Evolutionary conservation across 108 stramenopile species (phyloP), one percentile per base, ranked within the genome.

Genomic region (Nitzschia sp.): DNA sequence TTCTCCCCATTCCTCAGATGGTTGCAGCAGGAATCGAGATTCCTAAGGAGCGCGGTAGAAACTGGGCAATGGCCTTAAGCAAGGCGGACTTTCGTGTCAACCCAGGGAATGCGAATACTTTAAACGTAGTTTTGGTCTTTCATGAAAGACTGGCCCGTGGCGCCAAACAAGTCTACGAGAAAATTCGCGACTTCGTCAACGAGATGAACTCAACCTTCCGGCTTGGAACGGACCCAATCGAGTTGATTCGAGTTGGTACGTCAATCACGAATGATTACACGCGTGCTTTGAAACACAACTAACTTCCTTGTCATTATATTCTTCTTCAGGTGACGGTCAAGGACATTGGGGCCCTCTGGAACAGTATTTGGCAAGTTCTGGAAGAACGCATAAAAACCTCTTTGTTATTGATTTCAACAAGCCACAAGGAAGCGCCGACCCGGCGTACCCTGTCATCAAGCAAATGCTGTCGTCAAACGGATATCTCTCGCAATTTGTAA

Each of bases 381-480:
- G 24, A 1, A 19, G 32, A 23, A 24, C 36, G 28, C 36, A 36
- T 24, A 35, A 64, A 26, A 81, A 81, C 48, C 45, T 76, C 6
- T 85, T 85, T 38, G 74, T 85, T 33, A 26, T 85, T 51, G 84
- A 85, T 48, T 74, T 82, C 48, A 56, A 35, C 38, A 76, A 78
- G 13, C 87, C 87, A 11, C 56, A 71, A 36, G 76, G 79, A 11
- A 33, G 78, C 11, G 62, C 35, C 2, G 87, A 88, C 56, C 58
- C 75, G 54, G 87, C 83, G 13, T 88, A 88, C 61, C 70, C 75
- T 6, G 81, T 82, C 21, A 68, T 88, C 51, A 88, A 88, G 60
- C 54, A 58, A 13, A 61, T 82, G 47, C 65, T 85, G 34, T 64
- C 72, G 13, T 54, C 35, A 38, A 70, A 67, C 31, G 84, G 84